Conservation (phyloP, 352 stramenopile genomes). For the Globisporangium takayamanum region DNA sequence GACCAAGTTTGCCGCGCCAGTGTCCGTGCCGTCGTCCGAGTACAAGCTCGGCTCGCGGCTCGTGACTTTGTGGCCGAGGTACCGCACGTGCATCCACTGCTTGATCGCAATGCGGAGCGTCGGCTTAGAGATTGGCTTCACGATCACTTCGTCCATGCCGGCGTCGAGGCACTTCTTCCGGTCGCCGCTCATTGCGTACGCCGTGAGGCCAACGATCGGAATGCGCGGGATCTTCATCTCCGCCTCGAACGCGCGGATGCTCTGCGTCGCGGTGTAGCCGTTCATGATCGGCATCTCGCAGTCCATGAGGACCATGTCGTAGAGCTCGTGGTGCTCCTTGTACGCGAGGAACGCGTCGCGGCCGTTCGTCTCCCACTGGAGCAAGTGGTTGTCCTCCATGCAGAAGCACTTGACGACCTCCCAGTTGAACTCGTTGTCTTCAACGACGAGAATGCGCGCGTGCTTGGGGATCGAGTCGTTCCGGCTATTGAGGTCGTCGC, state of each 20-base stretch:
- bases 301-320: slow-evolving; percentile 81
- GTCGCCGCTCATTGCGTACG: slow-evolving; percentile 82
- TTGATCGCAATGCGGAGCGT: slow-evolving; percentile 57
- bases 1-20: slow-evolving; percentile 42
- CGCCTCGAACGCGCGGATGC: slow-evolving; percentile 64
- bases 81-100: slow-evolving; percentile 77
- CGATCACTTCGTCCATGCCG: slow-evolving; percentile 85
- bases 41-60: slow-evolving; percentile 29
- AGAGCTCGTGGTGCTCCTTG: slow-evolving; percentile 65
- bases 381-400: slow-evolving; percentile 68
- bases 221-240: slow-evolving; percentile 63
- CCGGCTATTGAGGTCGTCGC: not conserved
- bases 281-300: slow-evolving; percentile 88
- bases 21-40: slow-evolving; percentile 26
- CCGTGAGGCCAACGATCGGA: slow-evolving; percentile 78
- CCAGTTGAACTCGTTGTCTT: slow-evolving; percentile 90
- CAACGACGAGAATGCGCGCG: slow-evolving; percentile 73
- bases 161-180: slow-evolving; percentile 76
- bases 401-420: slow-evolving; percentile 87
- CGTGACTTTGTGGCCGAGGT: slow-evolving; percentile 39
- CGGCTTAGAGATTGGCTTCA: slow-evolving; percentile 77
- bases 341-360: slow-evolving; percentile 65
- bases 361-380: slow-evolving; percentile 81
- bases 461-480: slow-evolving; percentile 48
- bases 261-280: slow-evolving; percentile 65